Evolutionary conservation across 805 yeast species (phyloP).

Genomic region (Dipodascus geniculatus): DNA sequence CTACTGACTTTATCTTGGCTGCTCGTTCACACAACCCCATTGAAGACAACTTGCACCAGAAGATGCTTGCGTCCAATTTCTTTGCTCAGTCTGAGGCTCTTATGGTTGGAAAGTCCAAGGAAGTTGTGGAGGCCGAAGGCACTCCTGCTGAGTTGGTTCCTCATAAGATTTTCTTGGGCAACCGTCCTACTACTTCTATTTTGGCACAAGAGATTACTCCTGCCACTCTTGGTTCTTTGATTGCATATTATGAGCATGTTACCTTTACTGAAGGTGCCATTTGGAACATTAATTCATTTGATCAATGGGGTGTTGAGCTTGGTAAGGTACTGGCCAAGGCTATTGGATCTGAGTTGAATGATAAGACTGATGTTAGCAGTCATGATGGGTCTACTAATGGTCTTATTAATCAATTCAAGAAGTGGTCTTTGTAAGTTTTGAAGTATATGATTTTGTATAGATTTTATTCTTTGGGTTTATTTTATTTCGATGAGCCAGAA

Average conservation of each 20-base stretch:
- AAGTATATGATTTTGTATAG: neutral
- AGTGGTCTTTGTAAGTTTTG: slow-evolving; percentile 38
- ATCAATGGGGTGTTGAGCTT: slow-evolving; percentile 99
- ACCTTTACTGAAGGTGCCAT: slow-evolving; percentile 98
- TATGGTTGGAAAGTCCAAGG: slow-evolving; percentile 82
- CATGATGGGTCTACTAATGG: slow-evolving; percentile 92
- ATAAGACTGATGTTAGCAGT: slow-evolving; percentile 37
- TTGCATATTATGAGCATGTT: slow-evolving; percentile 95
- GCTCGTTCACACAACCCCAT: slow-evolving; percentile 98
- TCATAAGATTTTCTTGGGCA: slow-evolving; percentile 94
- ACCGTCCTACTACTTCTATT: slow-evolving; percentile 98
- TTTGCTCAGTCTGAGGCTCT: slow-evolving; percentile 97
- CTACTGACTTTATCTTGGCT: slow-evolving; percentile 92
- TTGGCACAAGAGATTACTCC: slow-evolving; percentile 94
- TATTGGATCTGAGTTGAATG: slow-evolving; percentile 80
- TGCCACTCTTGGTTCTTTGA: slow-evolving; percentile 88
- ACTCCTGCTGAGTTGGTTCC: slow-evolving; percentile 77
- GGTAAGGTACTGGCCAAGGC: slow-evolving; percentile 97
- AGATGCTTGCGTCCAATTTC: slow-evolving; percentile 97
- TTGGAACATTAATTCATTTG: slow-evolving; percentile 99
- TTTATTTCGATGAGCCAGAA: neutral
- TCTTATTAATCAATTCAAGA: slow-evolving; percentile 89
- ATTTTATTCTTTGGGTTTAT: no score
- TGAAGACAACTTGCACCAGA: slow-evolving; percentile 87
- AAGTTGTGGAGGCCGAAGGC: slow-evolving; percentile 79